These are phyloP conservation scores for Xylariaceae sp. DNA, from an alignment of 2,329 filamentous ascomycete genomes.

Conservation along the genomic window DNA sequence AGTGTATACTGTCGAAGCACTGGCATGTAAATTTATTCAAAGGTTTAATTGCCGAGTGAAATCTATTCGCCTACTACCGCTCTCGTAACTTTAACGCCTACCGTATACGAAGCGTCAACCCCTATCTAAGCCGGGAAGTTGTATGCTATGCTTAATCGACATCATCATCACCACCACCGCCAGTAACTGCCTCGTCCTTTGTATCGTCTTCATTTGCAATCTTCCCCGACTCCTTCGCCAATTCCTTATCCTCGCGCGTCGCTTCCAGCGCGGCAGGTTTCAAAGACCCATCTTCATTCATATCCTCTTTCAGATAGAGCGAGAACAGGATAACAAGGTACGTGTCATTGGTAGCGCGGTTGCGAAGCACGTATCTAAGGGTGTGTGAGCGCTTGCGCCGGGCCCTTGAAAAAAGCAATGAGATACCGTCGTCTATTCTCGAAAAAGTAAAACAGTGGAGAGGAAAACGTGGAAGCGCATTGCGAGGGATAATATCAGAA, in stretches of 20 bases:
- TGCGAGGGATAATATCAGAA: conserved; percentile 16
- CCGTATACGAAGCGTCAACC: too few relatives aligned
- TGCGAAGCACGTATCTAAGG: conserved; percentile 90
- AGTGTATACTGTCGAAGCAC: too few relatives aligned
- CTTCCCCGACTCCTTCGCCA: conserved; percentile 35
- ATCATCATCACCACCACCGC: conserved; percentile 9
- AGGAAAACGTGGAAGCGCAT: conserved; percentile 7
- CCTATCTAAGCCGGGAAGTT: too few relatives aligned
- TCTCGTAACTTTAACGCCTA: neutral
- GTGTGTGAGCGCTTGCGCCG: conserved; percentile 73
- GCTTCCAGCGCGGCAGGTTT: conserved; percentile 48
- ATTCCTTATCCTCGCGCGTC: conserved; percentile 43
- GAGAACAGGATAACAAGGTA: conserved; percentile 86
- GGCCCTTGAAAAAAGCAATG: conserved; percentile 36
- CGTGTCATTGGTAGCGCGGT: conserved; percentile 73
- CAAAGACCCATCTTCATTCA: conserved; percentile 64
- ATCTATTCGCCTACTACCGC: neutral
- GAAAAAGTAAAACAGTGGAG: conserved; percentile 19
- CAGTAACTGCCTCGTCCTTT: conserved; percentile 22
- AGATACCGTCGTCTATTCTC: conserved; percentile 32
- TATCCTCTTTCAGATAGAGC: conserved; percentile 72
- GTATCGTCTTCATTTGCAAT: conserved; percentile 26
- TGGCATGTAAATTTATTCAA: too few relatives aligned
- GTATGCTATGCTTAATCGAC: conserved; percentile 14
- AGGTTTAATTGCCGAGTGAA: too few relatives aligned